Conservation (phyloP, 148 eudicot genomes). For the Rhododendron henanense region DNA sequence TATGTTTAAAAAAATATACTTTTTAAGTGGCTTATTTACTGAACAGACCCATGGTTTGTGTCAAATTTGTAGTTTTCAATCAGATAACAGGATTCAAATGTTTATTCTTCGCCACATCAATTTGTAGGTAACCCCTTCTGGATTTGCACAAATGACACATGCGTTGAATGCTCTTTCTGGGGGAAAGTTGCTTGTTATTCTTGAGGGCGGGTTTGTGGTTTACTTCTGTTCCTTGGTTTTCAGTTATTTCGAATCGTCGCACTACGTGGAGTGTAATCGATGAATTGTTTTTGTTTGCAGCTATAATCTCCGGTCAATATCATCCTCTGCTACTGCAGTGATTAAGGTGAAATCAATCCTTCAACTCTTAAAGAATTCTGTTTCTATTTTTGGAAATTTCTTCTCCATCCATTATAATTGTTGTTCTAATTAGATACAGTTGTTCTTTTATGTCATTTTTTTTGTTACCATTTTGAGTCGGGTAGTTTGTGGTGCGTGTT, state of each 20-base stretch:
- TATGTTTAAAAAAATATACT: neutral
- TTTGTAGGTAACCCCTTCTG: slow-evolving; percentile 83
- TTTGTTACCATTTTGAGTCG: neutral
- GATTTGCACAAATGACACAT: slow-evolving; percentile 90
- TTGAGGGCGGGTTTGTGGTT: slow-evolving; percentile 93
- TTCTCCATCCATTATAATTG: neutral
- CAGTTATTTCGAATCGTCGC: slow-evolving; percentile 2
- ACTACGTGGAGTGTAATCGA: neutral
- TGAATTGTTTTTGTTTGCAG: slow-evolving; percentile 34
- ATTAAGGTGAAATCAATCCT: slow-evolving; percentile 53
- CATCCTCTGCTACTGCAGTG: slow-evolving; percentile 92
- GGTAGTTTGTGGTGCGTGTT: neutral
- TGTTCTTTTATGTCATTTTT: neutral
- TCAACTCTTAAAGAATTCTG: neutral
- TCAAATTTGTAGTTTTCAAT: neutral
- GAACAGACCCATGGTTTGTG: neutral
- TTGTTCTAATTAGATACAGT: neutral
- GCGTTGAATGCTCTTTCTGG: slow-evolving; percentile 60
- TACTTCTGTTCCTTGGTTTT: slow-evolving; percentile 9
- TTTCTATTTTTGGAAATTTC: neutral
- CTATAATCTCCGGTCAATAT: slow-evolving; percentile 95
- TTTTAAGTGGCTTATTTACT: neutral
- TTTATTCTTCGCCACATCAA: neutral
- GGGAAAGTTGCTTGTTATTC: slow-evolving; percentile 89
- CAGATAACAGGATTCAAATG: neutral